Percentiles rank a stretch among this genome's conserved stretches.
These are phyloP conservation scores for Amphicarpaea edgeworthii DNA, from an alignment of 306 rosid genomes.

Conservation along the genomic window DNA sequence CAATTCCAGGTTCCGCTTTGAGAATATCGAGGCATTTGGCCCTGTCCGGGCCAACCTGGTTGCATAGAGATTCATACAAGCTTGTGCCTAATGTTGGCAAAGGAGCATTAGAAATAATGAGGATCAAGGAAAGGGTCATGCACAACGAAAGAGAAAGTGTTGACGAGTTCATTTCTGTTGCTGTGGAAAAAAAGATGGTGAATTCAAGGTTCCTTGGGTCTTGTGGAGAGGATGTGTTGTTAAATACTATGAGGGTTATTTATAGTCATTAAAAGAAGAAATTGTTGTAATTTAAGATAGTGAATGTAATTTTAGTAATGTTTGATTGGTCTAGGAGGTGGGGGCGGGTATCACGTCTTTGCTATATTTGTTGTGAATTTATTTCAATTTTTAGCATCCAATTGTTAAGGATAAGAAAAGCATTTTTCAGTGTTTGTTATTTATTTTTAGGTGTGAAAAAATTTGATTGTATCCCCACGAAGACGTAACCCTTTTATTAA, in stretches of 20 bases:
- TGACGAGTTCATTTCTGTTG: conserved; percentile 38
- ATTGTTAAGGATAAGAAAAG: background rate
- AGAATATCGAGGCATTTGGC: conserved; percentile 24
- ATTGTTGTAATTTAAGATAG: background rate
- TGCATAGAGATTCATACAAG: conserved; percentile 17
- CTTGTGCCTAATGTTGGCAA: background rate
- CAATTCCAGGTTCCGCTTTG: background rate
- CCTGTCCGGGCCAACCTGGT: background rate
- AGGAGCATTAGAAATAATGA: conserved; percentile 28
- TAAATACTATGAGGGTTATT: background rate
- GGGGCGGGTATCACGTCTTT: background rate
- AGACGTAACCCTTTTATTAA: background rate
- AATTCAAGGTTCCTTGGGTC: conserved; percentile 5
- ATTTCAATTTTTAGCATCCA: background rate
- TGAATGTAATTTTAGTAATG: conserved; percentile 34
- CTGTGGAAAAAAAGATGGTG: conserved; percentile 18
- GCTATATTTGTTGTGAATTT: conserved; percentile 35
- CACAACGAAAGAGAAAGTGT: conserved; percentile 24
- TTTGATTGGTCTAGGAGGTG: conserved; percentile 21
- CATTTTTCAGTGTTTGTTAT: background rate
- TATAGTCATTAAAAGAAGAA: background rate
- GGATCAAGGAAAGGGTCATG: conserved; percentile 43
- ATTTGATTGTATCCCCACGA: background rate
- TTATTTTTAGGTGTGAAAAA: background rate
- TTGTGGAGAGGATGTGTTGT: conserved; percentile 27